A percentile compares a stretch with the other conserved stretches of the same genome.
Conservation (phyloP, 2,329 filamentous ascomycete species). For the Xylariaceae sp. region DNA sequence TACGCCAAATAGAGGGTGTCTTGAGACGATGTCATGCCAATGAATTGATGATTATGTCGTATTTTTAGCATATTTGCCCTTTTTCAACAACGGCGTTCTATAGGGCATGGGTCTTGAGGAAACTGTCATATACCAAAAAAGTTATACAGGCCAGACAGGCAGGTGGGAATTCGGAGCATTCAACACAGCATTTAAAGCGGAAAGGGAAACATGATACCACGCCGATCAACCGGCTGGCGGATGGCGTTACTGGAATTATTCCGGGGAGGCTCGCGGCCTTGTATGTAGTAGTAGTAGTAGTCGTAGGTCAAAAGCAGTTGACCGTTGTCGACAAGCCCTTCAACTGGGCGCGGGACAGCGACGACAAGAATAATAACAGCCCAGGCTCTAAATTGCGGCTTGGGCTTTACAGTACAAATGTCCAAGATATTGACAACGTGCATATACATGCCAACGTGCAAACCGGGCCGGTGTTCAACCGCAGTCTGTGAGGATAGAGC, state of each 20-base stretch:
- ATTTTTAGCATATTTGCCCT: conserved; percentile 33
- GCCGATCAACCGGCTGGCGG: conserved; percentile 34
- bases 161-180: conserved; percentile 31
- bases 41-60: too few species aligned
- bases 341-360: conserved; percentile 26
- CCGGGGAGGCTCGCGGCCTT: conserved; percentile 20
- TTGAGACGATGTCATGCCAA: not conserved
- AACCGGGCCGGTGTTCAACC: too few species aligned
- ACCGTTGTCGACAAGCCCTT: conserved; percentile 19
- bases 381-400: not conserved
- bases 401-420: too few species aligned
- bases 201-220: conserved; percentile 32
- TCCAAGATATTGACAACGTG: too few species aligned
- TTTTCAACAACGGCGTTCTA: conserved; percentile 59
- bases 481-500: too few species aligned
- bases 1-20: conserved; percentile 58
- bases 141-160: conserved; percentile 28
- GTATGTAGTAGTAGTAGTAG: conserved; percentile 28
- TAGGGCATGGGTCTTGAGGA: conserved; percentile 26
- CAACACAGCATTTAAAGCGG: conserved; percentile 34
- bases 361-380: conserved; percentile 17
- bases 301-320: conserved; percentile 11
- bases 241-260: conserved; percentile 32
- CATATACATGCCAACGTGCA: too few species aligned
- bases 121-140: conserved; percentile 32